phyloP scores from a whole-genome alignment of 768 basidiomycete species.

The Podaxis sp. region DNA sequence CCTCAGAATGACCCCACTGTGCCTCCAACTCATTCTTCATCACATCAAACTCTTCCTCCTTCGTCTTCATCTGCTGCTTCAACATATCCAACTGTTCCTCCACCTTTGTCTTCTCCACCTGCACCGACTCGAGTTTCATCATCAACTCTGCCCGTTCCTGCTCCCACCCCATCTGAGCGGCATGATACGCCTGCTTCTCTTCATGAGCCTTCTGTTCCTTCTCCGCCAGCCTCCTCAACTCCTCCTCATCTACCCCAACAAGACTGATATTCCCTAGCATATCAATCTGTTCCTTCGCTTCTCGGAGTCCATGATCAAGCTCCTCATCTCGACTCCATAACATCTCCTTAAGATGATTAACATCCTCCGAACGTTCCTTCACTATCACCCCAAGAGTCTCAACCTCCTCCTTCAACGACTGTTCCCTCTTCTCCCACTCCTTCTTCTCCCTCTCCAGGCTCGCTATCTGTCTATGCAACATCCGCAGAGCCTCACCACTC shows the following conservation, averaged over 20 bases:
- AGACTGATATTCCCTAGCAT: conserved; percentile 46
- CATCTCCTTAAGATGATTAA: conserved; percentile 39
- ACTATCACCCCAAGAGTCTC: conserved; percentile 44
- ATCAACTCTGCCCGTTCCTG: conserved; percentile 47
- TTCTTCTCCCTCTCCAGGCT: conserved; percentile 66
- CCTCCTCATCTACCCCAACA: conserved; percentile 38
- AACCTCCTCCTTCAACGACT: conserved; percentile 39
- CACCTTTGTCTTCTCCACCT: conserved; percentile 39
- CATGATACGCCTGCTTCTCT: conserved; percentile 38
- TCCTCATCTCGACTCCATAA: conserved; percentile 47
- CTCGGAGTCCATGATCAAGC: conserved; percentile 47
- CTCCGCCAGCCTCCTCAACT: conserved; percentile 36
- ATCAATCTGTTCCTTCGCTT: conserved; percentile 59
- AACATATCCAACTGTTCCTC: conserved; percentile 40
- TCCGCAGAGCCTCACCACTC: conserved; percentile 71
- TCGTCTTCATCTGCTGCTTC: conserved; percentile 33
- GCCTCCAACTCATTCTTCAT: conserved; percentile 64
- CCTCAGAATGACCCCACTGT: conserved; percentile 67
- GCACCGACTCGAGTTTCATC: conserved; percentile 34
- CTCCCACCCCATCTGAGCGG: conserved; percentile 40
- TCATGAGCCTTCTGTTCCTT: conserved; percentile 35
- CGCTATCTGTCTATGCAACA: conserved; percentile 76
- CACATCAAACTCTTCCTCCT: conserved; percentile 40
- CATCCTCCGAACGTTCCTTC: conserved; percentile 39
- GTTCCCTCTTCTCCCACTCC: conserved; percentile 41